Evolutionary conservation across 305 asterid species (phyloP).

Genomic region (Fraxinus albicans): DNA sequence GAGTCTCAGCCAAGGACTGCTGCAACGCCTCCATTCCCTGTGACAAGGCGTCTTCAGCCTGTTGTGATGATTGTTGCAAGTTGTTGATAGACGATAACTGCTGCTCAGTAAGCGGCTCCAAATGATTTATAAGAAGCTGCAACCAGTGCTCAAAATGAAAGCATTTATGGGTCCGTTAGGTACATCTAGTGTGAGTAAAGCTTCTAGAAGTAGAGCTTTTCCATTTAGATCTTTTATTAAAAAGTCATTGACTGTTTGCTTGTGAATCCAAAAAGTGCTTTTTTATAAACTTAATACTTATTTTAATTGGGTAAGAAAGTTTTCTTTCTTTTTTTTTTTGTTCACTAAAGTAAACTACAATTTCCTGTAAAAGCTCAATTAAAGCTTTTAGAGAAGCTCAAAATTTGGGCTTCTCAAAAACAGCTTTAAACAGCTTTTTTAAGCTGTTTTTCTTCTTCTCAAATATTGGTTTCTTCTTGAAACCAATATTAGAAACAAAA

Average conservation of each 20-base stretch:
- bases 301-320: not conserved
- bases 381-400: not conserved
- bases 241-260: not conserved
- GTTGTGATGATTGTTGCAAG: conserved; percentile 5
- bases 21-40: conserved; percentile 10
- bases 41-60: conserved; percentile 5
- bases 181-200: not conserved
- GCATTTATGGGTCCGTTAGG: not conserved
- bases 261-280: not conserved
- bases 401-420: not conserved
- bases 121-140: not conserved
- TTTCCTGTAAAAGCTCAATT: not conserved
- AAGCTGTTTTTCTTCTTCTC: not conserved
- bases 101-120: conserved; percentile 1
- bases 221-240: too few relatives aligned
- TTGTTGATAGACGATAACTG: not conserved
- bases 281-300: too few relatives aligned
- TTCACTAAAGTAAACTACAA: not conserved
- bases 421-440: not conserved
- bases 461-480: not conserved
- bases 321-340: too few relatives aligned
- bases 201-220: not conserved
- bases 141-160: not conserved
- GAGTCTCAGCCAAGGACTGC: conserved; percentile 5
- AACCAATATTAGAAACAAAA: not conserved